A percentile compares a stretch with the other conserved stretches of the same genome.
phyloP scores from a whole-genome alignment of 2,329 filamentous ascomycete genomes.

The Myriosclerotinia curreyana region DNA sequence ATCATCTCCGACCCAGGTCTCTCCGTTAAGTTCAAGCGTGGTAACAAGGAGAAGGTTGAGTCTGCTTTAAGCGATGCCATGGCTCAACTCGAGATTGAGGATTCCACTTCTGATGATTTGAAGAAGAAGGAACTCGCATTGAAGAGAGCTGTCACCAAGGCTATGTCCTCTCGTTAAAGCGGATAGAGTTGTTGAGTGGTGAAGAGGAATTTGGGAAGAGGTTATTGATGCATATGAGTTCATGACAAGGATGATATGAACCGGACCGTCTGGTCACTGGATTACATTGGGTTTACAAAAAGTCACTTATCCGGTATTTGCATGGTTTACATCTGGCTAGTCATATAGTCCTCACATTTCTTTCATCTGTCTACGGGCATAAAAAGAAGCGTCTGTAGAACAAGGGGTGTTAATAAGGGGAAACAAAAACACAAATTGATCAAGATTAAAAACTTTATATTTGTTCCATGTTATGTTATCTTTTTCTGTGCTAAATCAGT shows the following conservation, averaged over 20 bases:
- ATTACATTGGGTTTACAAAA: slow-evolving; percentile 37
- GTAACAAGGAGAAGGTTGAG: slow-evolving; percentile 99
- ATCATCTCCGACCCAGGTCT: slow-evolving; percentile 95
- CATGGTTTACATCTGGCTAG: slow-evolving; percentile 35
- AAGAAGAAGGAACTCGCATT: slow-evolving; percentile 99
- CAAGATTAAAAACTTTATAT: slow-evolving; percentile 21
- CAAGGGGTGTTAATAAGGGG: slow-evolving; percentile 37
- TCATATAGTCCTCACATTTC: slow-evolving; percentile 33
- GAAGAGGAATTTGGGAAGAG: slow-evolving; percentile 28
- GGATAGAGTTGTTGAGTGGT: slow-evolving; percentile 20
- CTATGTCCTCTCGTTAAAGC: slow-evolving; percentile 79
- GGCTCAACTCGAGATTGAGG: slow-evolving; percentile 94
- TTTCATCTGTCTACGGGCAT: slow-evolving; percentile 37
- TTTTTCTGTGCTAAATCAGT: not conserved
- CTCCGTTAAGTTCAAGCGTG: slow-evolving; percentile 96
- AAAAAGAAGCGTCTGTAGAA: slow-evolving; percentile 40
- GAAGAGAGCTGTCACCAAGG: slow-evolving; percentile 98
- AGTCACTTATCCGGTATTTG: slow-evolving; percentile 35
- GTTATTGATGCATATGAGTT: slow-evolving; percentile 38
- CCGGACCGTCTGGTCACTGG: slow-evolving; percentile 37
- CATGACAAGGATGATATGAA: slow-evolving; percentile 38
- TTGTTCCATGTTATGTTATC: not conserved
- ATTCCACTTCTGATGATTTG: slow-evolving; percentile 85
- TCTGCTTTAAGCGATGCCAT: slow-evolving; percentile 94
- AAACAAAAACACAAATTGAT: slow-evolving; percentile 29